Base-by-base conservation (phyloP, 2,329 filamentous ascomycete species). In the Diaporthe sp. region DNA sequence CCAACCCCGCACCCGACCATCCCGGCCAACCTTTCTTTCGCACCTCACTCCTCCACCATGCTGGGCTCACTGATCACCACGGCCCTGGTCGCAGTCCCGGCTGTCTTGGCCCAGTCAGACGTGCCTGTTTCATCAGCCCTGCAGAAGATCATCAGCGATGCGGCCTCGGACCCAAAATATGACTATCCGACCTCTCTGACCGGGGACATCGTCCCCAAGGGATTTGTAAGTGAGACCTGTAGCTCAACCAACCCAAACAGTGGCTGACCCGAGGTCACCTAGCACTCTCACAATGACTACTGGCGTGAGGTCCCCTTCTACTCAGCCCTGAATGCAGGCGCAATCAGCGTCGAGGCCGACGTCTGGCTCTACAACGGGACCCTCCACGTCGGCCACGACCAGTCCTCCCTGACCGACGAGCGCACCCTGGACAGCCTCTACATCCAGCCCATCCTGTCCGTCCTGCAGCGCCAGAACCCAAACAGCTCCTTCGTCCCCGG, bases 251-350 rank as follows among this genome's bases (percentile, higher is more conserved):
- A 49, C 3, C 44, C 20, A 28, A 12, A 12, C 10, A 5, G 2
- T 4, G 3, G 34, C 71, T 73, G 25, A 73, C 1, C 8, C 9
- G 13, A 17, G 10, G 8, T 4, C 12, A 4, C 4, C 20, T 37
- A 73, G 71, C 92, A 94, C 81, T 92, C 90, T 1, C 92, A 94
- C 80, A 94, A 94, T 78, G 92, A 94, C 82, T 94, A 94, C 82
- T 93, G 91, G 91, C 88, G 91, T 44, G 85, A 86, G n/a, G 85
- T 89, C 0, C 92, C 93, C 0, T 85, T 95, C 8, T 92, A 89
- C 78, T 90, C 91, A 31, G 93, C 92, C 39, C 82, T 92, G 2
- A 82, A 84, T 15, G 87, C 87, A 4, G 90, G 91, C 22, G 93
- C 90, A 78, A 88, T 90, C 20, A 89, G 91, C 25, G 86, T 93